Percentiles rank a stretch among this genome's conserved stretches.
These are phyloP conservation scores for Xylariaceae sp. DNA, from an alignment of 2,329 filamentous ascomycete species.

Conservation along the genomic window DNA sequence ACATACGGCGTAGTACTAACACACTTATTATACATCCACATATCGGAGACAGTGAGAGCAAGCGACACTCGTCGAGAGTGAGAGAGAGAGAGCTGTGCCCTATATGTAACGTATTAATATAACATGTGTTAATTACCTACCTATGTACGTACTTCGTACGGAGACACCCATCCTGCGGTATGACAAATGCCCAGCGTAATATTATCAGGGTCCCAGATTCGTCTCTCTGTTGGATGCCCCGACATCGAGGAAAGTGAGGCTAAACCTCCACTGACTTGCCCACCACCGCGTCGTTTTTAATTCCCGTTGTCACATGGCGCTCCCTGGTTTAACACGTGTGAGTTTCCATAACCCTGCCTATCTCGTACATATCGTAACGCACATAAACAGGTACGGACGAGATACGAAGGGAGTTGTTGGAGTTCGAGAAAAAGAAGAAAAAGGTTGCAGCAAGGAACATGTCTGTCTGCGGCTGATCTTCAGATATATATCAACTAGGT, in stretches of 20 bases:
- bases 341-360: background rate
- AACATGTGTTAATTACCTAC: background rate
- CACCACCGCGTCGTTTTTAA: background rate
- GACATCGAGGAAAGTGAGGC: background rate
- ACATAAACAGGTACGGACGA: no score
- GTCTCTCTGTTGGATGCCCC: background rate
- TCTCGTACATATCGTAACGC: background rate
- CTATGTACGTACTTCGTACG: background rate
- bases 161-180: conserved; percentile 1
- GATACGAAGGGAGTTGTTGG: background rate
- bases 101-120: background rate
- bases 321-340: background rate
- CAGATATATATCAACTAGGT: background rate
- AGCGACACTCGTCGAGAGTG: no score
- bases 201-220: background rate
- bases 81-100: no score
- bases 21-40: background rate
- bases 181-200: conserved; percentile 7
- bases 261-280: background rate
- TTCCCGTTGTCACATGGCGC: conserved; percentile 5
- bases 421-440: background rate
- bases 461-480: background rate
- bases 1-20: background rate
- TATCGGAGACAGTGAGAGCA: background rate
- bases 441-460: background rate